Evolutionary conservation across 2,329 filamentous ascomycete species (phyloP), one percentile per base, ranked within the genome.

Genomic region (Intubia oerlemansii): DNA sequence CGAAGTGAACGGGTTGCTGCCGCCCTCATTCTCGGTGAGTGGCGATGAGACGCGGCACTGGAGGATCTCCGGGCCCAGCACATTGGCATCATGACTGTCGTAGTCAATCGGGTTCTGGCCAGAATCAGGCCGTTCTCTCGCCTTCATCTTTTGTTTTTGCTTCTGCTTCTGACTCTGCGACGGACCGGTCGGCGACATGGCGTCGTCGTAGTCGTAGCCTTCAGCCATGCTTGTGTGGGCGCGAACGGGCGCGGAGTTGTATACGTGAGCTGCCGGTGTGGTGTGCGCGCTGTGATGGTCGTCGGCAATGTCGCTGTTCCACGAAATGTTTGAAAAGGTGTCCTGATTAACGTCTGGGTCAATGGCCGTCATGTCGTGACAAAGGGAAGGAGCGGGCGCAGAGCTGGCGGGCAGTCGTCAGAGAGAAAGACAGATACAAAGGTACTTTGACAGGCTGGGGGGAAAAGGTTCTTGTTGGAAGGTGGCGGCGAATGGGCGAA

Each of bases 1-100:
- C 9, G 88, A 95, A 33, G 95, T 76, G 54, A 91, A 98, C 30
- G 81, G 77, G 52, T 93, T 88, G 51, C 93, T 93, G 34, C 84
- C 90, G 27, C 88, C 85, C 44, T 93, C 81, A 44, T 85, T 88
- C 57, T 95, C 88, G 53, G 93, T 95, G 50, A 85, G 66, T 13
- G 88, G 82, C 33, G 73, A 66, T 31, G 70, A 68, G 12, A 98
- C 85, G 12, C 58, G 69, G 47, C 84, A 93, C 45, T 91, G 77
- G 24, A 98, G 62, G 32, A 67, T 63, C 39, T 90, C 85, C 21
- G 60, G 63, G 35, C 73, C 73, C 30, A 77, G 57, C 25, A 68
- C 68, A 20, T 62, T 62, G 29, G 69, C 52, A 43, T 77, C 71
- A 32, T 62, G 55, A 16, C 54, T 49, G 30, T 26, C 23, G 22